Percentiles rank a stretch among this genome's conserved stretches.
These are phyloP conservation scores for Astrothelium macrocarpum DNA, from an alignment of 495 filamentous ascomycete genomes.

Conservation along the genomic window DNA sequence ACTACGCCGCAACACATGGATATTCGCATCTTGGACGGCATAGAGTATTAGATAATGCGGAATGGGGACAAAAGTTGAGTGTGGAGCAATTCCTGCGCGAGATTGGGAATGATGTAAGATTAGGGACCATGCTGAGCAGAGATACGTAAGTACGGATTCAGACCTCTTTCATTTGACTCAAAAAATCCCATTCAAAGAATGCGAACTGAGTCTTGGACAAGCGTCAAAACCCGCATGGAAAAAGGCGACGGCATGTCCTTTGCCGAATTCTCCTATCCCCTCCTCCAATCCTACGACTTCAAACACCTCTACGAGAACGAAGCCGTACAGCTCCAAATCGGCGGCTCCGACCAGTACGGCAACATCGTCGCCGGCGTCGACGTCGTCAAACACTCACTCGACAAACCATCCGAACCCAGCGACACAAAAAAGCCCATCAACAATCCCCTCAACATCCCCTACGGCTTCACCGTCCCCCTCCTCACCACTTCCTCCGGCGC, in stretches of 20 bases:
- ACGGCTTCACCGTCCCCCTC: conserved; percentile 82
- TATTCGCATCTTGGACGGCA: conserved; percentile 30
- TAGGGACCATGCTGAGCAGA: conserved; percentile 78
- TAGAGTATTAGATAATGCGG: conserved; percentile 37
- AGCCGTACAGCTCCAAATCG: conserved; percentile 72
- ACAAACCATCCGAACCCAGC: conserved; percentile 9
- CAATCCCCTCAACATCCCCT: conserved; percentile 39
- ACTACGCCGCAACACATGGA: conserved; percentile 49
- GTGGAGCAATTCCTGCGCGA: conserved; percentile 63
- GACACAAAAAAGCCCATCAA: conserved; percentile 21
- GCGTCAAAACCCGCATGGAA: conserved; percentile 71
- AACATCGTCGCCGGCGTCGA: conserved; percentile 92
- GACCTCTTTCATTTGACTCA: background rate
- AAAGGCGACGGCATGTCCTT: conserved; percentile 86
- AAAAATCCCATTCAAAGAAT: background rate
- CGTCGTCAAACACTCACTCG: conserved; percentile 58
- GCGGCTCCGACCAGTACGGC: conserved; percentile 90
- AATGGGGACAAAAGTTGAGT: conserved; percentile 54
- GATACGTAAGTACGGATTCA: conserved; percentile 61
- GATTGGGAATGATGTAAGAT: conserved; percentile 58
- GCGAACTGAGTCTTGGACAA: conserved; percentile 23
- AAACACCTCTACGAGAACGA: conserved; percentile 62
- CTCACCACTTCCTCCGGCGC: conserved; percentile 73
- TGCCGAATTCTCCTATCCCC: conserved; percentile 84
- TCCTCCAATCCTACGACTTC: conserved; percentile 97